Evolutionary conservation across 2,329 filamentous ascomycete species (phyloP), one percentile per base, ranked within the genome.

Genomic region (Apiospora phragmitis): DNA sequence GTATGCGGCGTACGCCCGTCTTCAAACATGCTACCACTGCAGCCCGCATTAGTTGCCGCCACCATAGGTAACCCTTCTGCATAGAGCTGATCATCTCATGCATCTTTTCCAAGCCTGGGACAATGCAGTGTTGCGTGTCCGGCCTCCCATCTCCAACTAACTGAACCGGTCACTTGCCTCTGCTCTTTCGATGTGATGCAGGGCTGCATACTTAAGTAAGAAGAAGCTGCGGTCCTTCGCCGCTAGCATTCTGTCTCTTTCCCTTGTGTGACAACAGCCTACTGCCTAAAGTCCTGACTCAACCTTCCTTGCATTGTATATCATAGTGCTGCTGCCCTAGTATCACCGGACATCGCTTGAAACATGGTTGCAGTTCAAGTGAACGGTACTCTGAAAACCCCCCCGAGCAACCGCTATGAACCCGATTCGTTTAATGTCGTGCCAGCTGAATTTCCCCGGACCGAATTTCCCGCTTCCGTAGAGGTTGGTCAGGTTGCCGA

Each of bases 361-460:
- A 62, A n/a, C 21, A 62, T 62, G 55, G 18, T 32, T 14, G 55
- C 21, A 38, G 32, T 62, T 5, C 55, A 62, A 38, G 55, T n/a
- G 21, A 62, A 38, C 32, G 55, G 55, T 14, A 38, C 41, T 45
- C n/a, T 67, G 9, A 38, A 67, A 8, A 67, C 45, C 5, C 67
- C 68, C n/a, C n/a, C 67, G 16, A 68, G 69, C 41, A 62, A 67
- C 16, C 70, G 70, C 24, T 47, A 55, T 18, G 55, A 69, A 74
- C 84, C 86, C 0, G 89, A 89, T 68, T 91, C 88, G 0, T 77
- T 86, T 77, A 90, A 90, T 75, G 82, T 89, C 51, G 76, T 80
- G 2, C 75, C 86, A 3, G 84, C 83, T n/a, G 76, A 81, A 32
- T 85, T 86, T 67, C 85, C 81, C 11, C 73, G 81, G 24, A 69